A percentile compares a stretch with the other conserved stretches of the same genome.
Evolutionary conservation across 345 rosid species (phyloP).

Genomic region (Sapria himalayana): DNA sequence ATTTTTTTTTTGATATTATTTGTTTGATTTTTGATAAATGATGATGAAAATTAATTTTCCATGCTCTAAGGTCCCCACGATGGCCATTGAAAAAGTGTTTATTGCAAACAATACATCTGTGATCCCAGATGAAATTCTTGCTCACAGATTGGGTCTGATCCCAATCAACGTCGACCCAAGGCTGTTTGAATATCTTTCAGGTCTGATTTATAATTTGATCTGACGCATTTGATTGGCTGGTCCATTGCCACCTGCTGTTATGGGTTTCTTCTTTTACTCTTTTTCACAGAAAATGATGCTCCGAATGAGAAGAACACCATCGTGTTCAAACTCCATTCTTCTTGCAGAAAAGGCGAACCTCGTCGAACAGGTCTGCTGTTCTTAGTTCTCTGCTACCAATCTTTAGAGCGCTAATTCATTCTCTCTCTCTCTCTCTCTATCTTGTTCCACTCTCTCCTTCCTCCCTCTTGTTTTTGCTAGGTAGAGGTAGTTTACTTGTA

Average conservation of each 20-base stretch:
- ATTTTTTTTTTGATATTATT: not conserved
- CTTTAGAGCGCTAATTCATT: no score
- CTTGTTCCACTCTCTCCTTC: no score
- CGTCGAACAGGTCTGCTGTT: constrained; percentile 36
- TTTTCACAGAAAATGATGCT: constrained; percentile 36
- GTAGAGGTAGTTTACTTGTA: not conserved
- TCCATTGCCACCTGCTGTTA: no score
- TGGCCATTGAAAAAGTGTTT: constrained; percentile 90
- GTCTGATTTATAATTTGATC: constrained; percentile 13
- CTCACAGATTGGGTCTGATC: constrained; percentile 86
- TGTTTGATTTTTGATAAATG: not conserved
- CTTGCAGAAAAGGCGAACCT: constrained; percentile 21
- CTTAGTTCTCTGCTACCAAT: not conserved
- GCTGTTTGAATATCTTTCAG: constrained; percentile 70
- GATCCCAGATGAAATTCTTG: constrained; percentile 78
- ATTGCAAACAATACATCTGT: constrained; percentile 76
- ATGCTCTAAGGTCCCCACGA: constrained; percentile 49
- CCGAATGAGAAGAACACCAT: constrained; percentile 82
- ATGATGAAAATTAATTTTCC: constrained; percentile 4
- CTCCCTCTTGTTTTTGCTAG: no score
- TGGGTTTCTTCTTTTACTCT: not conserved
- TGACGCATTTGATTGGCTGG: no score
- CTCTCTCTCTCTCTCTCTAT: no score
- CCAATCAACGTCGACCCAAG: constrained; percentile 73
- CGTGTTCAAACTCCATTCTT: constrained; percentile 75